Evolutionary conservation across 2,329 filamentous ascomycete species (phyloP).

Genomic region (Macrophomina phaseolina): DNA sequence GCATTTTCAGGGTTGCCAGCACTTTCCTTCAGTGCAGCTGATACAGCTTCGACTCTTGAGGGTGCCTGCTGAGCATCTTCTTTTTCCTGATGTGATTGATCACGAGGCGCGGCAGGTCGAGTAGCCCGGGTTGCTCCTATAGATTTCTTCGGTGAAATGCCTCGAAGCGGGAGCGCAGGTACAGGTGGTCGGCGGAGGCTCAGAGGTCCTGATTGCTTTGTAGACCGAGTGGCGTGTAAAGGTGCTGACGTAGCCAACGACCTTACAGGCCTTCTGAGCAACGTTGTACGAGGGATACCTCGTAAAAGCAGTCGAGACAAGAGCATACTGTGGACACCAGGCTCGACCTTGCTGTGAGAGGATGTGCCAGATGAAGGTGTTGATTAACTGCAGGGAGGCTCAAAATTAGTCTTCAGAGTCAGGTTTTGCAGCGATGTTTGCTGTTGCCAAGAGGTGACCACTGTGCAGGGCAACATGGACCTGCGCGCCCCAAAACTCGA

Average conservation of each 20-base stretch:
- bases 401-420: background rate
- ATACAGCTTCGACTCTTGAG: constrained; percentile 50
- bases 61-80: background rate
- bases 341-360: background rate
- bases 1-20: constrained; percentile 51
- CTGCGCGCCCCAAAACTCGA: too few species aligned
- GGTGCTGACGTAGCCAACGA: background rate
- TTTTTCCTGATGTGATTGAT: background rate
- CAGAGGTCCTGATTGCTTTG: background rate
- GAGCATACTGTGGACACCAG: background rate
- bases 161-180: background rate
- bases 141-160: background rate
- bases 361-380: too few species aligned
- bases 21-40: constrained; percentile 51
- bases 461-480: background rate
- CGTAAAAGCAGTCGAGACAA: background rate
- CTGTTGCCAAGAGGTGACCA: background rate
- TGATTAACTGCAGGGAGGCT: background rate
- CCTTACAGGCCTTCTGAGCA: background rate
- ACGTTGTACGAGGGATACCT: background rate
- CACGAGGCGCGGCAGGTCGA: background rate
- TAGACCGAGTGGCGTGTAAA: background rate
- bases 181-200: background rate
- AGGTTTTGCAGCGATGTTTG: background rate
- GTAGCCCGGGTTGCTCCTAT: too few species aligned